Conservation (phyloP, 176 grass and related monocot genomes). For the Stipa capillata region DNA sequence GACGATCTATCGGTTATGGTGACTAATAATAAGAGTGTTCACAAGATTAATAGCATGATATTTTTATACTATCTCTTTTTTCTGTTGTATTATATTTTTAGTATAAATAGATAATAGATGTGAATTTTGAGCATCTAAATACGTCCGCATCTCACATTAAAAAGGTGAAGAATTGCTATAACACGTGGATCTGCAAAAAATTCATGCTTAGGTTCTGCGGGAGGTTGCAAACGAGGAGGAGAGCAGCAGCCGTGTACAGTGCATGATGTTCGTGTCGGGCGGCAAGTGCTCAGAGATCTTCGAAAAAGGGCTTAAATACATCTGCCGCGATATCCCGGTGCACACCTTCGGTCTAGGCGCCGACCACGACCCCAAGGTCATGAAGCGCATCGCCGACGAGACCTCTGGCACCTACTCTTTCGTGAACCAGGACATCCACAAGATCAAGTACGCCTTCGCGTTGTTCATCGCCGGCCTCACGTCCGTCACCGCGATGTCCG, state of each 20-base stretch:
- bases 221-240: not conserved
- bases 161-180: no score
- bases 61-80: no score
- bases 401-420: slow-evolving; percentile 29
- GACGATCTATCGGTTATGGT: no score
- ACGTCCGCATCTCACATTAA: no score
- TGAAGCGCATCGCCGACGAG: not conserved
- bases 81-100: no score
- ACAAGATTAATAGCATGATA: no score
- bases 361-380: not conserved
- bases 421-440: slow-evolving; percentile 17
- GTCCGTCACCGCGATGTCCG: slow-evolving; percentile 9
- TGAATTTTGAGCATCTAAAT: no score
- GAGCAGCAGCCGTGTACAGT: not conserved
- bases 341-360: not conserved
- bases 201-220: not conserved
- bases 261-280: not conserved
- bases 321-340: not conserved
- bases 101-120: no score
- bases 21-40: no score
- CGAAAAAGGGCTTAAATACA: not conserved
- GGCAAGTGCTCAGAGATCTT: not conserved
- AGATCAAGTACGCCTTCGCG: slow-evolving; percentile 27
- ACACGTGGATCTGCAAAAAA: no score
- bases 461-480: slow-evolving; percentile 28